Evolutionary conservation across 139 green algal genomes (phyloP).

Genomic region (Astrephomene gubernaculifera): DNA sequence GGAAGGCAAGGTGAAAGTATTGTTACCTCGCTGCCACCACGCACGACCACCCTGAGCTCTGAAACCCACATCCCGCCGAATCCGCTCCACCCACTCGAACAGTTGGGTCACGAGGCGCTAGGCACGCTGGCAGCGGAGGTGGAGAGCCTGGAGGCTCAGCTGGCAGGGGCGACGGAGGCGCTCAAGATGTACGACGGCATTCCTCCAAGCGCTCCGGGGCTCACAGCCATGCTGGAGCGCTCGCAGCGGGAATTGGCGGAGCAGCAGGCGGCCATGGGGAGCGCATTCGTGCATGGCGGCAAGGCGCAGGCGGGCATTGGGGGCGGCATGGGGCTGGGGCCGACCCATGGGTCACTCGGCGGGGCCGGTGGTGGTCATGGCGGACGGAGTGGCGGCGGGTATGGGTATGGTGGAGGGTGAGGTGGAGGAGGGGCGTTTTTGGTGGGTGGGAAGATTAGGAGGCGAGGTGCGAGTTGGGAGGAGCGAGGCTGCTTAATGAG

Average conservation of each 20-base stretch:
- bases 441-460: too few relatives aligned
- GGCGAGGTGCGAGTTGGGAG: too few relatives aligned
- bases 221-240: slow-evolving; percentile 6
- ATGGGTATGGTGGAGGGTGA: background rate
- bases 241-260: slow-evolving; percentile 7
- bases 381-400: background rate
- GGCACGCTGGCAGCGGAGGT: background rate
- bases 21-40: background rate
- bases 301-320: background rate
- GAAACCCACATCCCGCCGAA: background rate
- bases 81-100: background rate
- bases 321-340: background rate
- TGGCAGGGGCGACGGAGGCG: background rate
- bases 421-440: too few relatives aligned
- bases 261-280: slow-evolving; percentile 10
- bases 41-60: background rate
- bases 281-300: slow-evolving; percentile 18
- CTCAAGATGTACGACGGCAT: slow-evolving; percentile 28
- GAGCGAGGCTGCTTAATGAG: too few relatives aligned
- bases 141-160: background rate
- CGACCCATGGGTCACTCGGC: too few relatives aligned
- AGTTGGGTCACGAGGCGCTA: slow-evolving; percentile 21
- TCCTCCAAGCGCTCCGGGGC: slow-evolving; percentile 5
- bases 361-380: background rate
- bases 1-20: background rate